phyloP scores from a whole-genome alignment of 345 rosid species.

The Salix koriyanagi region DNA sequence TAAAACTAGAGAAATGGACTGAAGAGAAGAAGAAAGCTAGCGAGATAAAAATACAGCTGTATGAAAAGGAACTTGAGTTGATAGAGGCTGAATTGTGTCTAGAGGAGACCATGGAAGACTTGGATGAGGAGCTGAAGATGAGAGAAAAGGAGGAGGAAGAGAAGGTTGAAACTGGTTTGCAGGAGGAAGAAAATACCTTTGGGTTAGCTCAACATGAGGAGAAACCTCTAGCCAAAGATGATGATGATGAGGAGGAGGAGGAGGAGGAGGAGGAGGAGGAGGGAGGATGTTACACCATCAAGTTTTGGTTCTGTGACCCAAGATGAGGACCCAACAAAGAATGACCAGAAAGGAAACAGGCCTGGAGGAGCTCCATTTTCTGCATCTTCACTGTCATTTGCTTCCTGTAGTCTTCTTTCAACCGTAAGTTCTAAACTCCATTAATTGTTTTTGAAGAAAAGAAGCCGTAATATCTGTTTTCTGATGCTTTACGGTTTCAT shows the following conservation, averaged over 20 bases:
- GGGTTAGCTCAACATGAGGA: constrained; percentile 28
- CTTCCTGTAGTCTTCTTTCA: constrained; percentile 61
- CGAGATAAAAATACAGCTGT: constrained; percentile 54
- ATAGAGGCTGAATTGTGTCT: constrained; percentile 76
- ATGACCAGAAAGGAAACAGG: constrained; percentile 39
- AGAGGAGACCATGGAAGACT: constrained; percentile 85
- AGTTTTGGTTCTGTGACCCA: constrained; percentile 71
- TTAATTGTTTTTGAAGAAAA: background rate
- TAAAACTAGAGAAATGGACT: constrained; percentile 66
- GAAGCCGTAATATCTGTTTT: background rate
- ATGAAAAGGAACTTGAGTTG: constrained; percentile 69
- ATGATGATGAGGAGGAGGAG: constrained; percentile 27
- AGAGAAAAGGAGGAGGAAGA: constrained; percentile 69
- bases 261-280: constrained; percentile 33
- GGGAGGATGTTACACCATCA: constrained; percentile 48
- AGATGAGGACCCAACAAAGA: constrained; percentile 28
- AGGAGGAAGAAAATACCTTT: constrained; percentile 45
- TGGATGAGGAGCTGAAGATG: constrained; percentile 65
- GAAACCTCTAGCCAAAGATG: constrained; percentile 33
- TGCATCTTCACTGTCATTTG: constrained; percentile 65
- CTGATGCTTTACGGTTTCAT: background rate
- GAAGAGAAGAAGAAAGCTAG: constrained; percentile 69
- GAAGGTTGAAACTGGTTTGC: constrained; percentile 43
- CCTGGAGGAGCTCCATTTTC: constrained; percentile 60
- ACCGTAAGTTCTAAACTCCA: constrained; percentile 40